Percentiles rank a stretch among this genome's conserved stretches.
Conservation (phyloP, 1,139 yeast genomes). For the Pichia sp. region DNA sequence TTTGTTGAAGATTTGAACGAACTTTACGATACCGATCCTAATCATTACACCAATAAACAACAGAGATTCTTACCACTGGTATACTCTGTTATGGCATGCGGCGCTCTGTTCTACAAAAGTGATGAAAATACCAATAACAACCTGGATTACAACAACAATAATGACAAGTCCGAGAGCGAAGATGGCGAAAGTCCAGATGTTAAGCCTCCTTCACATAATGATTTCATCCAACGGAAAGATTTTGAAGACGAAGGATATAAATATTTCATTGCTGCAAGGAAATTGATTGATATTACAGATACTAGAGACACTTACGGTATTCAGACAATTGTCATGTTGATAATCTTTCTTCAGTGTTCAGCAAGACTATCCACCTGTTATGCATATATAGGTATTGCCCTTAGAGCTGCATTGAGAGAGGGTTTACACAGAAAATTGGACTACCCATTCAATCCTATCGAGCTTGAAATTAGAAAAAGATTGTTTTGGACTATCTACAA, state of each 20-base stretch:
- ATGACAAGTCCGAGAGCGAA: neutral
- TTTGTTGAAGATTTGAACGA: conserved; percentile 51
- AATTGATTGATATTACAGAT: conserved; percentile 62
- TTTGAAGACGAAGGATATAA: conserved; percentile 74
- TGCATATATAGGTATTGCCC: conserved; percentile 86
- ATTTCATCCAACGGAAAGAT: conserved; percentile 33
- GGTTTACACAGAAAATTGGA: conserved; percentile 78
- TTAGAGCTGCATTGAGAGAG: conserved; percentile 78
- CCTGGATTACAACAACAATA: neutral
- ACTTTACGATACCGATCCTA: conserved; percentile 61
- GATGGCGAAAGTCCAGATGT: conserved; percentile 1
- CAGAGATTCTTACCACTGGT: conserved; percentile 72
- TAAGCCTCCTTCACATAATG: too few relatives aligned
- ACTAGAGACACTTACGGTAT: conserved; percentile 55
- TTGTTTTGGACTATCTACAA: conserved; percentile 85
- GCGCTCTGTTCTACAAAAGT: conserved; percentile 58
- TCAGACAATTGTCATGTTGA: conserved; percentile 68
- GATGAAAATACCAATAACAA: conserved; percentile 25
- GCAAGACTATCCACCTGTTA: conserved; percentile 88
- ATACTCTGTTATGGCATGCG: conserved; percentile 65
- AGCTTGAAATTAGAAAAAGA: conserved; percentile 77
- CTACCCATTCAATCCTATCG: conserved; percentile 69
- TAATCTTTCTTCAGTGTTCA: conserved; percentile 80
- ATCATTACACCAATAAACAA: conserved; percentile 64
- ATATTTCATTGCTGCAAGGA: conserved; percentile 77